Percentiles rank a stretch among this genome's conserved stretches.
phyloP scores from a whole-genome alignment of 768 basidiomycete genomes.

The Pulveroboletus sp. region DNA sequence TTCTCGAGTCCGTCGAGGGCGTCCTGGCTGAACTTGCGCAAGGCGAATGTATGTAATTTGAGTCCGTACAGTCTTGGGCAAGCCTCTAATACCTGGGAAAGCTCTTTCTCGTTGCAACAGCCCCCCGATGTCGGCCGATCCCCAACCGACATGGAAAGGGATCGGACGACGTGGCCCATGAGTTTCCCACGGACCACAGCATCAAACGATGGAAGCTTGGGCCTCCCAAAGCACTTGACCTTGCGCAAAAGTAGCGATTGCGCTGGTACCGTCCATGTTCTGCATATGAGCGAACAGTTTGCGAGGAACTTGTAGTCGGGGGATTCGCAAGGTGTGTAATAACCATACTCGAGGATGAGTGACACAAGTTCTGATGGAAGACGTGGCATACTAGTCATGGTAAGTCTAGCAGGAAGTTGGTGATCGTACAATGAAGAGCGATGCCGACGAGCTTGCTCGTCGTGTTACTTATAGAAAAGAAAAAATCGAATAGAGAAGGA shows the following conservation, averaged over 20 bases:
- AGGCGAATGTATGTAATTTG: constrained; percentile 15
- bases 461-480: too few relatives aligned
- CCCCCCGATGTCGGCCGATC: too few relatives aligned
- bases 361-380: constrained; percentile 23
- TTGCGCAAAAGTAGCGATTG: constrained; percentile 28
- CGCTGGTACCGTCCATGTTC: constrained; percentile 24
- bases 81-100: constrained; percentile 15
- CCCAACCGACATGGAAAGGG: constrained; percentile 21
- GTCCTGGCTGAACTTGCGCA: constrained; percentile 28
- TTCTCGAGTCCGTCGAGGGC: constrained; percentile 21
- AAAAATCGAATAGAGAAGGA: too few relatives aligned
- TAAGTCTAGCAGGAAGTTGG: too few relatives aligned
- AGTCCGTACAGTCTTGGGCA: constrained; percentile 37
- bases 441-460: too few relatives aligned
- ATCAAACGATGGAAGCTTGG: constrained; percentile 8
- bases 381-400: too few relatives aligned
- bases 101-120: background rate
- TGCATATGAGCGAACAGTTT: constrained; percentile 24
- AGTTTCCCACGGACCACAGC: constrained; percentile 16
- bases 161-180: too few relatives aligned
- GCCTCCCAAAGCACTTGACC: constrained; percentile 1
- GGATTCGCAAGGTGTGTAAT: constrained; percentile 16
- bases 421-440: too few relatives aligned
- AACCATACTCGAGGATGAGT: constrained; percentile 20
- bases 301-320: constrained; percentile 18